Base-by-base conservation (phyloP, 495 filamentous ascomycete species). In the Aspergillus campestris region DNA sequence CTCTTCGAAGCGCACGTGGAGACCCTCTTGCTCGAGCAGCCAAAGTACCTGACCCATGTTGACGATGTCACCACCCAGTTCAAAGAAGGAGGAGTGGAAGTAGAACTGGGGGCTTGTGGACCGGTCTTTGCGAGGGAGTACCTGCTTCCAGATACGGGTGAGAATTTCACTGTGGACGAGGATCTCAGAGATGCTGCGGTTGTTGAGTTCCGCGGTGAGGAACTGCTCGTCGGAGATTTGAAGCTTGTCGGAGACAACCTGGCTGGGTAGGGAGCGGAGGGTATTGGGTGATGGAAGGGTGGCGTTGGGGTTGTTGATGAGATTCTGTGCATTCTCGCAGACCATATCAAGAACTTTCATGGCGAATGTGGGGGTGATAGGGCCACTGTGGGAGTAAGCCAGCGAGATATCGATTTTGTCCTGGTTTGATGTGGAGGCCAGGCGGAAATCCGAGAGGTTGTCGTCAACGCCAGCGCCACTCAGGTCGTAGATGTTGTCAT, bases 1-100 rank as follows among this genome's bases (percentile, higher is more conserved):
- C 49, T 78, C 72, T 48, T 77, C 74, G 0, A 79, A 57, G 5
- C 67, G 61, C 7, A 77, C 59, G 34, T 64, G 61, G 37, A 73
- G 61, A n/a, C 71, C 70, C 42, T 76, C 70, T 44, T 74, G 64
- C 34, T 73, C 67, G 0, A 79, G 57, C 3, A 75, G 57, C 54
- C 64, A 67, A 12, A 62, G 60, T 10, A 77, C 54, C 40, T 72
- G 70, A 1, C 71, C 75, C 40, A 79, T 62, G 15, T 64, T 70
- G 56, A 76, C 67, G 33, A 77, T 62, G 45, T 79, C 75, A 10
- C 75, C 75, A 8, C 75, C 75, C 1, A 74, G 64, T 3, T 70
- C 62, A 52, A 76, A 79, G 60, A 79, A 77, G 0, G 70, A 71
- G 0, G 71, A 70, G 27, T 71, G 63, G 28, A 72, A 61, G 34